Percentiles rank a stretch among this genome's conserved stretches.
These are phyloP conservation scores for Chalaropsis ovoidea DNA, from an alignment of 2,329 filamentous ascomycete species.

Conservation along the genomic window DNA sequence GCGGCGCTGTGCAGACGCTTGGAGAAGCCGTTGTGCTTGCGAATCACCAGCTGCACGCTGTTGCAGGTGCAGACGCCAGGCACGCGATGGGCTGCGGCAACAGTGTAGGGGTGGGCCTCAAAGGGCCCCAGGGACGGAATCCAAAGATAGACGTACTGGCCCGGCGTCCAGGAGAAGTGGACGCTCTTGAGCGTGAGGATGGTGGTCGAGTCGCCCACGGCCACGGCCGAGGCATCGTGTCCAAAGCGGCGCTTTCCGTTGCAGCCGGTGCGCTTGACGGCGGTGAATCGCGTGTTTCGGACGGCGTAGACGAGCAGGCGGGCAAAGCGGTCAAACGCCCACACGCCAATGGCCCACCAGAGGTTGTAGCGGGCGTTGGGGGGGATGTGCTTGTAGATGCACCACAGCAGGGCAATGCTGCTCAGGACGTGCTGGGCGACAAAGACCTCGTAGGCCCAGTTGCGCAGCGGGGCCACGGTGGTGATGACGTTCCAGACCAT, in stretches of 20 bases:
- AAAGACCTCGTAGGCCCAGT: slow-evolving; percentile 60
- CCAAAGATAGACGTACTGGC: slow-evolving; percentile 54
- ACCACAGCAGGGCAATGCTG: slow-evolving; percentile 51
- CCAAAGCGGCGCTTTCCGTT: slow-evolving; percentile 42
- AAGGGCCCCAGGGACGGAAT: slow-evolving; percentile 44
- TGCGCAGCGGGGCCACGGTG: slow-evolving; percentile 53
- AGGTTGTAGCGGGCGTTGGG: slow-evolving; percentile 49
- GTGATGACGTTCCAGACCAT: slow-evolving; percentile 56
- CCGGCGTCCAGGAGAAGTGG: slow-evolving; percentile 49
- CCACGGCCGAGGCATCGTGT: slow-evolving; percentile 41
- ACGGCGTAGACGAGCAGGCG: slow-evolving; percentile 41
- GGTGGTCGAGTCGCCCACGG: slow-evolving; percentile 44
- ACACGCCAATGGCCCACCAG: slow-evolving; percentile 54
- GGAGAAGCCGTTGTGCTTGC: slow-evolving; percentile 49
- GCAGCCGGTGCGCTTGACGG: slow-evolving; percentile 34
- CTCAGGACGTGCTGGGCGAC: slow-evolving; percentile 56
- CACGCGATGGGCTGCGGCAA: slow-evolving; percentile 45
- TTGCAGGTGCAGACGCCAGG: slow-evolving; percentile 47
- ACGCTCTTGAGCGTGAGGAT: slow-evolving; percentile 51
- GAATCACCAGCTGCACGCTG: slow-evolving; percentile 49
- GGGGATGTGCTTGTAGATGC: slow-evolving; percentile 55
- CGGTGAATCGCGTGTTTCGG: slow-evolving; percentile 41
- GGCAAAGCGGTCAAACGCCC: slow-evolving; percentile 52
- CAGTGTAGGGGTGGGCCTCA: slow-evolving; percentile 53
- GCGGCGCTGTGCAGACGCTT: slow-evolving; percentile 43